Conservation (phyloP, 1,284 basidiomycete species). For the Apiotrichum mycotoxinovorans region DNA sequence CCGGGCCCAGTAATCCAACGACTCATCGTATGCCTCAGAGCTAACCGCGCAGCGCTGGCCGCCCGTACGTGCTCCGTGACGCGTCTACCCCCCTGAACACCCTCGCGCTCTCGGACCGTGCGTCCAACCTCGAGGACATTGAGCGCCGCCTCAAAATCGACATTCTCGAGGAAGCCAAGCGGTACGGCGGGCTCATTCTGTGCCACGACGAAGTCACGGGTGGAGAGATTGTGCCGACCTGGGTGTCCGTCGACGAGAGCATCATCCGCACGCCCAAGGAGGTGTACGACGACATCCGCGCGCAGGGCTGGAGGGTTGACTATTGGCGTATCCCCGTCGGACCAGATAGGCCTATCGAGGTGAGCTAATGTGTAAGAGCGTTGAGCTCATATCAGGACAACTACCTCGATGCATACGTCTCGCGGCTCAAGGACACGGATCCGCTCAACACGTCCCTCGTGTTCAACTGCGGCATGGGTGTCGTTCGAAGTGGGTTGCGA, state of each 20-base stretch:
- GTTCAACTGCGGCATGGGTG: conserved; percentile 96
- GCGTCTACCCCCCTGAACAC: conserved; percentile 77
- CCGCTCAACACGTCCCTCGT: conserved; percentile 79
- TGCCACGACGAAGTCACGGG: conserved; percentile 77
- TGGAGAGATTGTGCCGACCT: conserved; percentile 83
- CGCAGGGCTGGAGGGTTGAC: conserved; percentile 85
- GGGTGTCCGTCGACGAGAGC: conserved; percentile 82
- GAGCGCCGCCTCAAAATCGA: conserved; percentile 87
- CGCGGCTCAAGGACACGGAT: conserved; percentile 75
- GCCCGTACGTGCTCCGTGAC: conserved; percentile 95
- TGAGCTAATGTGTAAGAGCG: conserved; percentile 29
- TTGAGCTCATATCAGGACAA: conserved; percentile 61
- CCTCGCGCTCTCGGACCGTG: conserved; percentile 80
- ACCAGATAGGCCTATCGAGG: conserved; percentile 80
- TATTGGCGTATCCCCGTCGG: conserved; percentile 88
- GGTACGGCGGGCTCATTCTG: conserved; percentile 84
- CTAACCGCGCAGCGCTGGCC: conserved; percentile 77
- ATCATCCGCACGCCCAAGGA: conserved; percentile 87
- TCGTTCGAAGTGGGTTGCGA: conserved; percentile 65
- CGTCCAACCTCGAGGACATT: conserved; percentile 92
- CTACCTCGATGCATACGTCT: conserved; percentile 89
- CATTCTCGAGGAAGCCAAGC: conserved; percentile 81
- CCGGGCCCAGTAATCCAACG: background rate
- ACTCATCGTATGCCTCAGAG: conserved; percentile 40
- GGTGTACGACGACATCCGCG: conserved; percentile 74